These are phyloP conservation scores for Alternaria rosae DNA, from an alignment of 2,329 filamentous ascomycete genomes.

Conservation along the genomic window DNA sequence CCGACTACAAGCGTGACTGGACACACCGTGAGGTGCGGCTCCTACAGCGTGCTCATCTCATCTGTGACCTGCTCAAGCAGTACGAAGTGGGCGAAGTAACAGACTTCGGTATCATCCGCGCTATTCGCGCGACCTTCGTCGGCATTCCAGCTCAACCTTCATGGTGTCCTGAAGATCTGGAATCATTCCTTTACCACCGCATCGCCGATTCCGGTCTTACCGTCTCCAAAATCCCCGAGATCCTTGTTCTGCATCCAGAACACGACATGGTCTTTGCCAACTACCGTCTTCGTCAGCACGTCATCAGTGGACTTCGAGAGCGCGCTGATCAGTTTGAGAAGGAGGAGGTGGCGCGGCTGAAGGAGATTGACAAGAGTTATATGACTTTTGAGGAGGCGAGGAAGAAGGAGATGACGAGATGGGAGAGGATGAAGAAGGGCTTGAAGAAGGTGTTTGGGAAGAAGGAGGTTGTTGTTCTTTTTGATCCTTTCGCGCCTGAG, in stretches of 20 bases:
- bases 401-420: slow-evolving; percentile 9
- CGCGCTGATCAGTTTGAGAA: slow-evolving; percentile 10
- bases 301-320: neutral
- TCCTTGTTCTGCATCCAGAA: slow-evolving; percentile 21
- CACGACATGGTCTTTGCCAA: slow-evolving; percentile 7
- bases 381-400: slow-evolving; percentile 1
- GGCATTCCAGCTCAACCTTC: slow-evolving; percentile 7
- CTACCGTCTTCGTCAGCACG: neutral
- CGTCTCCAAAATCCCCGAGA: slow-evolving; percentile 7
- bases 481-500: slow-evolving; percentile 15
- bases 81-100: slow-evolving; percentile 10
- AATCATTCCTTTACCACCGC: slow-evolving; percentile 18
- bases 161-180: slow-evolving; percentile 9
- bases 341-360: slow-evolving; percentile 14
- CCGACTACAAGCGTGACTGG: slow-evolving; percentile 20
- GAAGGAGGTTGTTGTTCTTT: slow-evolving; percentile 7
- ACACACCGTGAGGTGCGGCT: slow-evolving; percentile 17
- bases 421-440: slow-evolving; percentile 4
- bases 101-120: slow-evolving; percentile 22
- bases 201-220: slow-evolving; percentile 9
- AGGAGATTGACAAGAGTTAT: neutral
- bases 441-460: slow-evolving; percentile 10
- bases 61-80: slow-evolving; percentile 6
- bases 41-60: slow-evolving; percentile 14
- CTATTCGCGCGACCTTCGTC: slow-evolving; percentile 18